Evolutionary conservation across 2,329 filamentous ascomycete species (phyloP).

Genomic region (Fusarium metavorans): DNA sequence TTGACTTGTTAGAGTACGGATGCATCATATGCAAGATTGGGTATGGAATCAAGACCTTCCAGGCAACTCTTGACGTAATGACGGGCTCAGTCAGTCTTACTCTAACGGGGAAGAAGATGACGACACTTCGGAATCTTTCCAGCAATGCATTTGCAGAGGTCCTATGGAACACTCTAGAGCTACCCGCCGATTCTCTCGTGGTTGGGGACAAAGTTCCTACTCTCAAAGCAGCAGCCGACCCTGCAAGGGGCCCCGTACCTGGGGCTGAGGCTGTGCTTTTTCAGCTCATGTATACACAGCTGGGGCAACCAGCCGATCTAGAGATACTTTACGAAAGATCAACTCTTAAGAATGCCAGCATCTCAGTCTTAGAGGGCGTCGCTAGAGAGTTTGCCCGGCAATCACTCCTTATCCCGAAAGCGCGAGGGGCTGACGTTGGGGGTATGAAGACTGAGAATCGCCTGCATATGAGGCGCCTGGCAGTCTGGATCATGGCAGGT

Average conservation of each 20-base stretch:
- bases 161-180: neutral
- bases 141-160: neutral
- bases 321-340: neutral
- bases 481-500: neutral
- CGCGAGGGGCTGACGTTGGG: neutral
- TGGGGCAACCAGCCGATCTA: neutral
- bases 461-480: neutral
- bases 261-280: neutral
- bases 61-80: neutral
- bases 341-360: neutral
- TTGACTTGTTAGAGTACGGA: neutral
- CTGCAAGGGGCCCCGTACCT: no score
- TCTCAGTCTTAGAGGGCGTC: neutral
- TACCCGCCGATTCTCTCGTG: neutral
- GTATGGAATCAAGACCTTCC: neutral
- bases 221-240: neutral
- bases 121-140: neutral
- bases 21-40: neutral
- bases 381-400: neutral
- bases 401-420: neutral
- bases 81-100: neutral
- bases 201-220: neutral
- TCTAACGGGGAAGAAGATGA: neutral
- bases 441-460: neutral
- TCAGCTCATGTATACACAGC: neutral